Conservation (phyloP, 2,329 filamentous ascomycete genomes). For the Aureobasidium pullulans region DNA sequence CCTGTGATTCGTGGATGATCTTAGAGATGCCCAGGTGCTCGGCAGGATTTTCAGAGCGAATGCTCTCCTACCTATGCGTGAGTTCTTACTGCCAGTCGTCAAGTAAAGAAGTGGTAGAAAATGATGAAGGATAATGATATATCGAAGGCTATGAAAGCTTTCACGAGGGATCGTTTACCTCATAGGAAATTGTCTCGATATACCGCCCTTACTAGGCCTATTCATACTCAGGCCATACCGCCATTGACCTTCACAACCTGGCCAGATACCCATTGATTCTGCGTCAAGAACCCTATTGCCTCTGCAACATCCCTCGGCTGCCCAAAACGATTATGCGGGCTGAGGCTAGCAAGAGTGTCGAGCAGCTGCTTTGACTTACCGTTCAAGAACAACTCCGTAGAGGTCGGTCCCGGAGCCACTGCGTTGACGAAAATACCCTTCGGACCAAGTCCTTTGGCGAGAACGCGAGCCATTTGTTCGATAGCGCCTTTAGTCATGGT, state of each 20-base stretch:
- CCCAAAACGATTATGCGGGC: slow-evolving; percentile 41
- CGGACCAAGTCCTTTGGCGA: slow-evolving; percentile 49
- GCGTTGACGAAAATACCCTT: slow-evolving; percentile 47
- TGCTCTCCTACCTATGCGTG: no score
- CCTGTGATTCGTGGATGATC: no score
- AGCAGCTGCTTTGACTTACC: slow-evolving; percentile 41
- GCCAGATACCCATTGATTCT: slow-evolving; percentile 39
- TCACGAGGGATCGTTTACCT: no score
- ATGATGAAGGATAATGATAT: no score
- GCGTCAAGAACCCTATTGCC: slow-evolving; percentile 37
- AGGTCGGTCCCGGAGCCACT: slow-evolving; percentile 48
- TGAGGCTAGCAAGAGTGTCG: slow-evolving; percentile 33
- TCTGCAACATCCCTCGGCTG: slow-evolving; percentile 45
- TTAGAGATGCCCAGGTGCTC: no score
- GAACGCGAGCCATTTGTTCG: slow-evolving; percentile 49
- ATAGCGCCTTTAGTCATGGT: slow-evolving; percentile 52
- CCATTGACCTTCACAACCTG: slow-evolving; percentile 44
- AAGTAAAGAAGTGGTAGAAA: no score
- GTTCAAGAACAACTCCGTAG: slow-evolving; percentile 48
- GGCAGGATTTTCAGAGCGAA: no score
- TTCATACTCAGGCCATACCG: slow-evolving; percentile 17
- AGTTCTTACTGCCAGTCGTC: no score
- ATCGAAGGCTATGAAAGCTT: no score
- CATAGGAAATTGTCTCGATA: no score
- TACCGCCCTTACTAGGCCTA: no score